Evolutionary conservation across 495 filamentous ascomycete genomes (phyloP), one percentile per base, ranked within the genome.

Genomic region (Neurospora cerealis): DNA sequence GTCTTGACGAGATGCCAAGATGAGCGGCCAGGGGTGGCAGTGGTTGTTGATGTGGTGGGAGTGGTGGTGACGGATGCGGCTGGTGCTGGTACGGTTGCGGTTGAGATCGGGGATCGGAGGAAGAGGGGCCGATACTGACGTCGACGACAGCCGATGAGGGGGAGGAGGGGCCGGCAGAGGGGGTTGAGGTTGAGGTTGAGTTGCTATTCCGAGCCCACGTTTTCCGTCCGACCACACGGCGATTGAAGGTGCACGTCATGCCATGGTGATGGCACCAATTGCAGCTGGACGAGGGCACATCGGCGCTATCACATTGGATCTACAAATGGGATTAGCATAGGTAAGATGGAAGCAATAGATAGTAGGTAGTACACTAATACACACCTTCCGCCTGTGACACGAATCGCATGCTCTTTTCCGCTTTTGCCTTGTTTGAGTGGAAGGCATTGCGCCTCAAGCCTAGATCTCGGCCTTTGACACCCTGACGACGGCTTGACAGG

Each of bases 201-300:
- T 41, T 37, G 62, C 73, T 42, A n/a, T 76, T 70, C 79, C 73
- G 37, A 71, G 73, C 17, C 71, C 71, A 3, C 72, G 73, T 71
- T 71, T 85, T 85, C 28, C 81, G 77, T 60, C 78, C 79, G 37
- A 81, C 78, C 1, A 80, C 77, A 36, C 85, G 40, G 40, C 40
- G 79, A 66, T 83, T 79, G 73, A 86, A 87, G 1, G 85, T 87
- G 77, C 86, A 88, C 17, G 82, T 75, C 5, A 84, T 80, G 70
- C 83, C 79, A 74, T 88, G 86, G 75, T 87, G 85, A 70, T 80
- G 82, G 72, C 86, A 88, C 86, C 86, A 88, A 77, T 88, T 85
- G 79, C 86, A 88, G 70, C 81, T 71, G 4, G 77, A 71, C 19
- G 38, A 66, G 15, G 42, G 73, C 5, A 82, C 82, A 3, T 78